Conservation (phyloP, 176 grass and related monocot species). For the Lolium perenne region DNA sequence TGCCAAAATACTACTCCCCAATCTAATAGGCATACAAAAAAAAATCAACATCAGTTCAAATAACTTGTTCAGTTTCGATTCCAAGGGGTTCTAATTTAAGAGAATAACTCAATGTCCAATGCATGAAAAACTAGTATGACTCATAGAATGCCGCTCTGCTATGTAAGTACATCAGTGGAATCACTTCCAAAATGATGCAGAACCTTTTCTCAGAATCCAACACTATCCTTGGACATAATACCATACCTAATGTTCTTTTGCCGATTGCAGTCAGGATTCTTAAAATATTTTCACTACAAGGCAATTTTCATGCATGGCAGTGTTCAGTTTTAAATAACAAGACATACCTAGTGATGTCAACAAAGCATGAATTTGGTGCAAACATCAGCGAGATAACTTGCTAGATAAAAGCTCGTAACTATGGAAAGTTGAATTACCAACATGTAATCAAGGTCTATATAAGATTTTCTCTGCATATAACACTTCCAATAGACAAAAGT, state of each 20-base stretch:
- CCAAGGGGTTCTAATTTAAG: neutral
- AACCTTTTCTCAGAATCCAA: neutral
- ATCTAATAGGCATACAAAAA: neutral
- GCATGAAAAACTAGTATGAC: neutral
- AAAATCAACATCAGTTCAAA: neutral
- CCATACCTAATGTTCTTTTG: neutral
- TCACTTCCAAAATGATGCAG: neutral
- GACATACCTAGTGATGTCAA: neutral
- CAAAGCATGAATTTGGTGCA: slow-evolving; percentile 5
- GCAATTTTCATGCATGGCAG: neutral
- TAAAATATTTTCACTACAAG: neutral
- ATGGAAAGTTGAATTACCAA: neutral
- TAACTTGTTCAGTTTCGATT: neutral
- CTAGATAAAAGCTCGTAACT: neutral
- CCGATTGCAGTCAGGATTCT: neutral
- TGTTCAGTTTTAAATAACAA: neutral
- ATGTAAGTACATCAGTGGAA: neutral
- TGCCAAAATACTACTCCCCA: no score
- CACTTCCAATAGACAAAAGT: neutral
- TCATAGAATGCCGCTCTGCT: no score
- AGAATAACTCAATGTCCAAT: neutral
- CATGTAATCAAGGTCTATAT: neutral
- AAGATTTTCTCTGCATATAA: neutral
- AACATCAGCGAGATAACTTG: neutral
- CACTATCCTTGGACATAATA: neutral